Conservation (phyloP, 2,329 filamentous ascomycete genomes). For the Hirsutella rhossiliensis region DNA sequence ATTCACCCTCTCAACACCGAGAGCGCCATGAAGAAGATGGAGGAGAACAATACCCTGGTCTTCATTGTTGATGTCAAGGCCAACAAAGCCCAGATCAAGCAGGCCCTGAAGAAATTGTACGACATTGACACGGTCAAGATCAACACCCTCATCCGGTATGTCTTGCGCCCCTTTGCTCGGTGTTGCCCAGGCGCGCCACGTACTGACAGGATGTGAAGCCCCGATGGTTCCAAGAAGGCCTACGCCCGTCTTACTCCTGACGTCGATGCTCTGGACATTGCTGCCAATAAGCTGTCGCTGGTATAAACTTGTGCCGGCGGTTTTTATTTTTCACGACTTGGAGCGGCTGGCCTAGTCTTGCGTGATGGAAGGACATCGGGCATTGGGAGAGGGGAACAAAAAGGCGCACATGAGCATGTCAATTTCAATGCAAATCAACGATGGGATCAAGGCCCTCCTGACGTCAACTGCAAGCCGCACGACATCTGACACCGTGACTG, state of each 20-base stretch:
- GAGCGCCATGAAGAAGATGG: slow-evolving; percentile 99
- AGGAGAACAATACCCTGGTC: slow-evolving; percentile 99
- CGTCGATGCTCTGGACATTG: slow-evolving; percentile 97
- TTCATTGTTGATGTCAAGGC: slow-evolving; percentile 96
- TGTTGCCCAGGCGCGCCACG: too few species aligned
- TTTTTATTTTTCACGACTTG: slow-evolving; percentile 16
- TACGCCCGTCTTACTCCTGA: slow-evolving; percentile 91
- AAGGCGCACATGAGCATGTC: slow-evolving; percentile 21
- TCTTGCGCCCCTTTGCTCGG: slow-evolving; percentile 4
- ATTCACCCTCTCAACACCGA: slow-evolving; percentile 98
- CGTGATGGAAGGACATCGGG: slow-evolving; percentile 21
- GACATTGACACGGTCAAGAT: slow-evolving; percentile 98
- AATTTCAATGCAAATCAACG: slow-evolving; percentile 22
- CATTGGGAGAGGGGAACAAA: slow-evolving; percentile 17
- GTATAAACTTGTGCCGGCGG: slow-evolving; percentile 49
- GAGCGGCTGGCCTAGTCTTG: slow-evolving; percentile 23
- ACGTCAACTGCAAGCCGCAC: neutral
- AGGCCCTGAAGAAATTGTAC: slow-evolving; percentile 96
- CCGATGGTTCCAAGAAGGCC: slow-evolving; percentile 97
- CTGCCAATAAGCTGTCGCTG: slow-evolving; percentile 95
- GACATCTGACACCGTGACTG: too few species aligned
- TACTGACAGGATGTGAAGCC: slow-evolving; percentile 28
- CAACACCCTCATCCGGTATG: slow-evolving; percentile 95
- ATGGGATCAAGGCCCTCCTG: slow-evolving; percentile 9
- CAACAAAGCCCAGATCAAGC: slow-evolving; percentile 99